Base-by-base conservation (phyloP, 805 yeast genomes). In the Ogataea nonfermentans region DNA sequence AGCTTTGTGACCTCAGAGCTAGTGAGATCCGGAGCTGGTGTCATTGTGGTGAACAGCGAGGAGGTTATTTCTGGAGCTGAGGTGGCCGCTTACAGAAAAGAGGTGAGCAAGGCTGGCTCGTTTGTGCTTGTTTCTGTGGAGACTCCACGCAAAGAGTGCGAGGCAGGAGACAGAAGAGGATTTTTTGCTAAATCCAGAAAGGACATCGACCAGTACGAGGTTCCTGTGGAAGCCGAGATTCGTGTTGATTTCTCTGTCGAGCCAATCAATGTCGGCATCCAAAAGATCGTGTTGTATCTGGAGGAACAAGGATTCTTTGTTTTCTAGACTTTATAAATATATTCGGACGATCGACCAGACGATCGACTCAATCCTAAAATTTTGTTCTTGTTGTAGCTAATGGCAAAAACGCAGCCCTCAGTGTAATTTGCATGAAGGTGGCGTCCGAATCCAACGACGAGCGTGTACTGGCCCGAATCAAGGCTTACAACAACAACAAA, bases 1-100 rank as follows among this genome's bases (percentile, higher is more conserved):
- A 76, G 84, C 4, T 81, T 76, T 53, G 78, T 85, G 43, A 75
- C 85, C 32, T 73, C 80, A 42, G 91, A 89, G 66, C 70, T 88
- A 51, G 83, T 84, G 29, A 79, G 86, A 60, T 78, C 96, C n/a
- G 97, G 97, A 41, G 70, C 95, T 8, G 98, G 95, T 52, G 91
- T 91, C 29, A 84, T 90, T 49, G 74, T 84, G 35, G 77, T 82
- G 11, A 74, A 79, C 37, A 43, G 57, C 9, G 46, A 57, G 16
- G 61, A 67, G 41, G 74, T 79, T 20, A 68, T 73, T 9, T 66
- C 67, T 24, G 63, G 65, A 28, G 63, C 62, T 30, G 70, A 72
- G 44, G 64, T 77, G 29, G 55, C 62, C n/a, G 44, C 47, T 11
- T 73, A 75, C 22, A 68, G 68, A 44, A 65, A 66, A 41, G 56